phyloP scores from a whole-genome alignment of 148 eudicot genomes.

The Rhododendron kiyosumense region DNA sequence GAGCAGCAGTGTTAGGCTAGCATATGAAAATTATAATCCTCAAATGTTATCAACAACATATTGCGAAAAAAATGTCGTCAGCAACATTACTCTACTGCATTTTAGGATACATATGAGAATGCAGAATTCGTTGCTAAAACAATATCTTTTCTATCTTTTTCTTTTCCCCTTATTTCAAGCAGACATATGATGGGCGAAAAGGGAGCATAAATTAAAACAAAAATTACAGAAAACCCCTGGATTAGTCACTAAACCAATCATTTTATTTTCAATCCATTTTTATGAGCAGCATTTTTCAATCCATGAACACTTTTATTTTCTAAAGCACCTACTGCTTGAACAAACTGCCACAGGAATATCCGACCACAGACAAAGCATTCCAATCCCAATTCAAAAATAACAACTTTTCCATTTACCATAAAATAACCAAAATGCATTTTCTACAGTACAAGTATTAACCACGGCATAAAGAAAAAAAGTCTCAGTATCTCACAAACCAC shows the following conservation, averaged over 20 bases:
- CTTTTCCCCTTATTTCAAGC: not conserved
- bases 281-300: not conserved
- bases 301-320: not conserved
- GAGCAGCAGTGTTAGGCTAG: slow-evolving; percentile 11
- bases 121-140: not conserved
- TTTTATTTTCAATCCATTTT: not conserved
- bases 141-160: not conserved
- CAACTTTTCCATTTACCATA: not conserved
- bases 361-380: not conserved
- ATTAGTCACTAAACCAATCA: not conserved
- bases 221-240: not conserved
- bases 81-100: not conserved
- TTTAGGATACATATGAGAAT: not conserved
- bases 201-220: not conserved
- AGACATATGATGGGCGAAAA: not conserved
- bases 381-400: slow-evolving; percentile 6
- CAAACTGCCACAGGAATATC: slow-evolving; percentile 1
- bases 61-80: not conserved
- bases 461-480: not conserved
- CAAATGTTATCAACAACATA: not conserved
- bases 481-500: not conserved
- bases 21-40: not conserved
- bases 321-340: not conserved
- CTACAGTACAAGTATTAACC: not conserved
- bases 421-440: not conserved